Base-by-base conservation (phyloP, 129 eudicot genomes). In the Pseudognaphalium luteoalbum region DNA sequence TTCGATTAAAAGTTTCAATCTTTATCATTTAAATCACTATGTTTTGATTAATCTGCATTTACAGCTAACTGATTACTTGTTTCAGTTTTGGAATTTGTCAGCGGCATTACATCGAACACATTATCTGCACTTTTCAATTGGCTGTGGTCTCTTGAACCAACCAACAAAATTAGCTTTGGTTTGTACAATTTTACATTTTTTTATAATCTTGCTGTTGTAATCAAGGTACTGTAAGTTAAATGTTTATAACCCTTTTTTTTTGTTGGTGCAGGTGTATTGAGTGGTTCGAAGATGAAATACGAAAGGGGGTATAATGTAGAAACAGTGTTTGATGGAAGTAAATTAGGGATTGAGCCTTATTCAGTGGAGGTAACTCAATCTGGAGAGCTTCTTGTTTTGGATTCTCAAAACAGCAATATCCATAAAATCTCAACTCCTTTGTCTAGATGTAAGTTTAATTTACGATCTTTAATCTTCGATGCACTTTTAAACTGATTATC, bases 291-390 rank as follows among this genome's bases (percentile, higher is more conserved):
- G 96, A 83, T 94, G 87, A 94, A 91, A 82, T 94, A 89, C 66
- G 99, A 94, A 68, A 86, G 93, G 58, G 99, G 99, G 57, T 94
- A 89, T 85, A 81, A 81, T 54, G 96, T 94, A 21, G 96, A 94
- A 76, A 91, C 99, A 3, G 96, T 94, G 71, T 94, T 94, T 75
- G 94, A 94, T 82, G 99, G 97, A 63, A 89, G 89, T 69, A 94
- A 89, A 82, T 87, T 86, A 70, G 97, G 99, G 60, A 91, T 94
- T 81, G 99, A 94, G 50, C 99, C 99, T 59, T 82, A 94, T 54
- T 83, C 92, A 8, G 90, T 94, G 35, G 90, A 87, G 71, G 84
- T 88, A 17, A 85, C 96, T 68, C 85, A 88, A 66, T 70, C 81
- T 66, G 99, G 96, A 14, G 99, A 94, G 51, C 78, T 94, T 81